phyloP scores from a whole-genome alignment of 2,329 filamentous ascomycete species.

The Tolypocladium tropicale region DNA sequence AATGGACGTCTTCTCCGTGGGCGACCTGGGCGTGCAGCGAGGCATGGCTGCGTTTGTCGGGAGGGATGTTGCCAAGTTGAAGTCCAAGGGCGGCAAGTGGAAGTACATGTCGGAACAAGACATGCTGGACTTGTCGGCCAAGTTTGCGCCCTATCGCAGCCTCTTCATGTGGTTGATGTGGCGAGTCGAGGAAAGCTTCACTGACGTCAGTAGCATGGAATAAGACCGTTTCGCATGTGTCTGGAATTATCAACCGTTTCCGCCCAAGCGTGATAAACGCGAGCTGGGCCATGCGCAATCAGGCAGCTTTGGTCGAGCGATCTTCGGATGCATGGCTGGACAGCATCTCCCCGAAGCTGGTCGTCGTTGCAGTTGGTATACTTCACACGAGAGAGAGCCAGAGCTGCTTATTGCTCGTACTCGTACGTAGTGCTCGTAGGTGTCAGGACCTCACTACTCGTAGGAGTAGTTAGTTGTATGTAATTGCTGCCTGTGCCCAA shows the following conservation, averaged over 20 bases:
- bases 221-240: constrained; percentile 4
- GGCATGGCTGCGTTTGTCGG: constrained; percentile 87
- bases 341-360: neutral
- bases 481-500: neutral
- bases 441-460: too few relatives aligned
- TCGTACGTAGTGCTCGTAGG: too few relatives aligned
- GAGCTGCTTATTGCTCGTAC: too few relatives aligned
- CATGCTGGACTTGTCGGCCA: constrained; percentile 73
- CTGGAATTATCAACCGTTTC: neutral
- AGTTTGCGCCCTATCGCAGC: constrained; percentile 79
- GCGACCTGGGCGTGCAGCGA: constrained; percentile 87
- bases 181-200: constrained; percentile 58
- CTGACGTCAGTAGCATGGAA: constrained; percentile 57
- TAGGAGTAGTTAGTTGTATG: too few relatives aligned
- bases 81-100: constrained; percentile 76
- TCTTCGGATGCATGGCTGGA: too few relatives aligned
- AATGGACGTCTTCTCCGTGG: constrained; percentile 85
- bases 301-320: neutral
- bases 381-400: too few relatives aligned
- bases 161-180: constrained; percentile 99
- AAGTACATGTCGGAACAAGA: constrained; percentile 96
- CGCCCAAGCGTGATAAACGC: too few relatives aligned
- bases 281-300: too few relatives aligned
- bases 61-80: constrained; percentile 73
- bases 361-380: too few relatives aligned